phyloP scores from a whole-genome alignment of 2,329 filamentous ascomycete species.

The Talaromyces piceae region DNA sequence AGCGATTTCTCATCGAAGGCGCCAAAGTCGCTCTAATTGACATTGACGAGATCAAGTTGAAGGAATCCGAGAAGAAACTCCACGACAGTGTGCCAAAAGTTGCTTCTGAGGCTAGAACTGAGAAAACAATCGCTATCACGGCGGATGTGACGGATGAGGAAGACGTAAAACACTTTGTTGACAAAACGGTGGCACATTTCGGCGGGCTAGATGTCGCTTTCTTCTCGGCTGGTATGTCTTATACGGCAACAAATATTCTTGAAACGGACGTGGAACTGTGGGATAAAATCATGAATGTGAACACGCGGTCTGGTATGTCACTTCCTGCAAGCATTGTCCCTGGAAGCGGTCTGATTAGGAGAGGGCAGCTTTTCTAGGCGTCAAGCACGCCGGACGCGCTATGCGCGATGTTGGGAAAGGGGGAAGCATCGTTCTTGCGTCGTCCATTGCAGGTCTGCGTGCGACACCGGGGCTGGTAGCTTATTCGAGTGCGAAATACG shows the following conservation, averaged over 20 bases:
- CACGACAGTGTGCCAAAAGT: background rate
- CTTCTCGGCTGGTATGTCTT: conserved; percentile 6
- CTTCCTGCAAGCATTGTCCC: background rate
- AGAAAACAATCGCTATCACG: conserved; percentile 23
- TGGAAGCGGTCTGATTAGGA: background rate
- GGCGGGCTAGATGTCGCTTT: conserved; percentile 1
- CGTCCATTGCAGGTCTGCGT: conserved; percentile 32
- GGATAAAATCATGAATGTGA: conserved; percentile 30
- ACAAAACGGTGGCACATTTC: background rate
- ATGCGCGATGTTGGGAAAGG: conserved; percentile 26
- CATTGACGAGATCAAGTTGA: conserved; percentile 16
- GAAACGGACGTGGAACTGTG: conserved; percentile 30
- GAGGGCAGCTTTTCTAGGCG: conserved; percentile 25
- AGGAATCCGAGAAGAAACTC: conserved; percentile 17
- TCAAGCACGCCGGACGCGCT: conserved; percentile 28
- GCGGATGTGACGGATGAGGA: conserved; percentile 29
- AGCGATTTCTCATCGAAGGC: conserved; percentile 28
- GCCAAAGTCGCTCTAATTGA: conserved; percentile 32
- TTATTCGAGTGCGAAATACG: conserved; percentile 33
- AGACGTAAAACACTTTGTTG: conserved; percentile 16
- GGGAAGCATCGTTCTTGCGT: conserved; percentile 34
- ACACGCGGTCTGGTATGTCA: conserved; percentile 31
- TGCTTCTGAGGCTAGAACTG: conserved; percentile 1
- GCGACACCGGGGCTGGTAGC: conserved; percentile 29
- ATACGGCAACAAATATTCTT: conserved; percentile 24